Evolutionary conservation across 495 filamentous ascomycete species (phyloP), one percentile per base, ranked within the genome.

Genomic region (Podospora fimiseda): DNA sequence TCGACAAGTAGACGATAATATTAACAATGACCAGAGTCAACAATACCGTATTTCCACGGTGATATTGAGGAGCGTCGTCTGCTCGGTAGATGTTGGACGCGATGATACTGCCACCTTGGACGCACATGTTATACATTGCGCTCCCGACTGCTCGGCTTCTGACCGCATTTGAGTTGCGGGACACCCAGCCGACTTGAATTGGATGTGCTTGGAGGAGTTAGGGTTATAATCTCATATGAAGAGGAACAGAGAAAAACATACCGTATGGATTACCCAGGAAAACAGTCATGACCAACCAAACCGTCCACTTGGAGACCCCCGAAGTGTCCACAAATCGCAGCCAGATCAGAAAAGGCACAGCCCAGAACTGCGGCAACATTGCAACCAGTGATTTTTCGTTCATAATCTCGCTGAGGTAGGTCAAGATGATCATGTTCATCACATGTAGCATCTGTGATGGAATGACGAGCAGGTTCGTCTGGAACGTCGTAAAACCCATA

Each of bases 121-220:
- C 83, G 37, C 68, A 75, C 85, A 90, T 89, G 52, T 90, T 90
- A 64, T 91, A 91, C 13, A 87, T 55, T 0, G 76, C 76, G 0
- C 79, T 77, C 2, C 76, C 77, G 15, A 89, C 80, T 3, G 84
- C 81, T 2, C 86, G 62, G 0, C 85, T 87, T 1, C 84, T 68
- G 11, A 88, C 85, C 0, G 79, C 58, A 46, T 50, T 52, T 23
- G 62, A 37, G 46, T 65, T 62, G 19, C 56, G 52, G 16, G 51
- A 58, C 0, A 50, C 47, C 51, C 51, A 54, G 2, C 47, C 51
- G 14, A 53, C 55, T 16, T 49, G 45, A 45, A 58, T 53, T 1
- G 55, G 44, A 24, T 47, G 44, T 9, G 44, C 21, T 33, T 5
- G 27, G 11, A 33, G n/a, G n/a, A n/a, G n/a, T n/a, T n/a, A n/a